These are phyloP conservation scores for Linderniella brevidens DNA, from an alignment of 257 asterid genomes.

Conservation along the genomic window DNA sequence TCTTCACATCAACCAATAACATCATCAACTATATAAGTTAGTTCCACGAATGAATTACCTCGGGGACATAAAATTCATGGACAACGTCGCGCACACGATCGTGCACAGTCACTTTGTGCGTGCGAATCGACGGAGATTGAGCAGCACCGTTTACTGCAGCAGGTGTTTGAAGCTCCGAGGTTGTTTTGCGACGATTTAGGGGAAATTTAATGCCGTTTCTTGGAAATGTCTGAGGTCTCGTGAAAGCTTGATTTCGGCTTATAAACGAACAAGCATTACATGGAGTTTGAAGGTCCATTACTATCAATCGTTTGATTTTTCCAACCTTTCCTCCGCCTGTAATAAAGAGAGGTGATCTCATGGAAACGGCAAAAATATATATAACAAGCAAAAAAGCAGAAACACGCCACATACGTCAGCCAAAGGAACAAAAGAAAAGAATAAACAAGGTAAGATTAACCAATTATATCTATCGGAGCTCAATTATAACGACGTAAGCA, in stretches of 20 bases:
- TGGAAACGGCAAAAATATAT: too few species aligned
- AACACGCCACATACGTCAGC: too few species aligned
- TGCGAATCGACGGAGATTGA: slow-evolving; percentile 19
- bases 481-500: too few species aligned
- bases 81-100: slow-evolving; percentile 40
- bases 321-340: too few species aligned
- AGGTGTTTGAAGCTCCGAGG: too few species aligned
- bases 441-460: too few species aligned
- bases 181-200: slow-evolving; percentile 11
- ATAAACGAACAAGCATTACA: slow-evolving; percentile 25
- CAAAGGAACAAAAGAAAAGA: too few species aligned
- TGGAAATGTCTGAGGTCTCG: slow-evolving; percentile 5
- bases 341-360: too few species aligned
- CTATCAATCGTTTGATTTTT: neutral
- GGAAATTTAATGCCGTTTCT: slow-evolving; percentile 8
- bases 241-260: slow-evolving; percentile 14
- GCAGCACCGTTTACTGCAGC: slow-evolving; percentile 14
- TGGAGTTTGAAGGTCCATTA: slow-evolving; percentile 33
- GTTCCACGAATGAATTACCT: slow-evolving; percentile 18
- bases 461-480: too few species aligned
- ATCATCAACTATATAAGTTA: slow-evolving; percentile 1
- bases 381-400: too few species aligned
- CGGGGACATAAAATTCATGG: slow-evolving; percentile 45
- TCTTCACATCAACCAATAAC: too few species aligned
- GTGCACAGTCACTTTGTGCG: slow-evolving; percentile 48